Conservation (phyloP, 148 eudicot species). For the Heliamphora exappendiculata region DNA sequence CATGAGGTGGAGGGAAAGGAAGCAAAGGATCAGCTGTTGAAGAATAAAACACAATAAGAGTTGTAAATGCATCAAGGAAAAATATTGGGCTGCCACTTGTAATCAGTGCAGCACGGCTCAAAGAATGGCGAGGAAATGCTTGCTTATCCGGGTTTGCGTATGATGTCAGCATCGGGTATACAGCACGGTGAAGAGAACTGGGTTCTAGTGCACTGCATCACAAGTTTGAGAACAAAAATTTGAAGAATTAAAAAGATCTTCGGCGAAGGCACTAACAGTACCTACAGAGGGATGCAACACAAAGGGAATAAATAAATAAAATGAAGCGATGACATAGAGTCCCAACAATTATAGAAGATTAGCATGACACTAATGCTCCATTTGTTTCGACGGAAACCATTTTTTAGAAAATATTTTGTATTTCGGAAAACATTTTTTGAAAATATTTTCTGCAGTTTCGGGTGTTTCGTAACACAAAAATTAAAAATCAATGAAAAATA, state of each 20-base stretch:
- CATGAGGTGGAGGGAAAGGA: constrained; percentile 95
- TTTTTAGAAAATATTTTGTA: too few species aligned
- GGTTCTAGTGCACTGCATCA: constrained; percentile 94
- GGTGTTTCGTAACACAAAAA: too few species aligned
- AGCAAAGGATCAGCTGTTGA: constrained; percentile 83
- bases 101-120: constrained; percentile 92
- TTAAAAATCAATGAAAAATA: too few species aligned
- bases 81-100: constrained; percentile 97
- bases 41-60: constrained; percentile 83
- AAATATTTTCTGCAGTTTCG: too few species aligned
- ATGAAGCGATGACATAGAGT: too few species aligned
- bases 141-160: constrained; percentile 72
- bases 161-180: constrained; percentile 82
- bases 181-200: constrained; percentile 81
- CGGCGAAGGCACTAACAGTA: not conserved
- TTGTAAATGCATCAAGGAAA: constrained; percentile 88
- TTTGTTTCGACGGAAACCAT: not conserved
- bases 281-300: not conserved
- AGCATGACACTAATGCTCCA: not conserved
- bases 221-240: constrained; percentile 14
- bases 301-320: not conserved
- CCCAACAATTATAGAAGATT: not conserved
- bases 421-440: too few species aligned
- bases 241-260: not conserved
- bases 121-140: constrained; percentile 97